Percentiles rank a stretch among this genome's conserved stretches.
Evolutionary conservation across 1,284 basidiomycete genomes (phyloP).

Genomic region (Pseudomicrostroma phylloplanum): DNA sequence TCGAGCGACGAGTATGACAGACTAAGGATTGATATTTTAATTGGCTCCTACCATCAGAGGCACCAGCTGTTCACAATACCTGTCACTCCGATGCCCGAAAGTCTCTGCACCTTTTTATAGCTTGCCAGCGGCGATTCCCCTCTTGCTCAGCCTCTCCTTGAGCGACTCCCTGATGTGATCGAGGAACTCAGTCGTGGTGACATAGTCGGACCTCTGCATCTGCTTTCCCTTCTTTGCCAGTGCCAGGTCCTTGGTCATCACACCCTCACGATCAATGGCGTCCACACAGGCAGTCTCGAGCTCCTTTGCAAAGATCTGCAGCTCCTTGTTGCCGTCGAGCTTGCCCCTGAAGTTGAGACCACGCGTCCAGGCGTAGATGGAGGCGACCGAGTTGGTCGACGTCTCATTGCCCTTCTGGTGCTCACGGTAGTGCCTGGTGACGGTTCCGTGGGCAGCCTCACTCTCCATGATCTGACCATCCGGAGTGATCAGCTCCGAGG

Average conservation of each 20-base stretch:
- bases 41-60: too few species aligned
- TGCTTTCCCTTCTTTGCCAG: slow-evolving; percentile 85
- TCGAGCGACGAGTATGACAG: too few species aligned
- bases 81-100: not conserved
- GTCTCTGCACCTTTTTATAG: slow-evolving; percentile 18
- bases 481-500: slow-evolving; percentile 89
- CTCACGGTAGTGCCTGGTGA: slow-evolving; percentile 90
- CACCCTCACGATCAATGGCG: slow-evolving; percentile 76
- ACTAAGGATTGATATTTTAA: too few species aligned
- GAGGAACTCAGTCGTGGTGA: slow-evolving; percentile 46
- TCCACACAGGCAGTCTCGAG: slow-evolving; percentile 86
- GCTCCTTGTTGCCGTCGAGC: slow-evolving; percentile 73
- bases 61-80: not conserved
- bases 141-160: slow-evolving; percentile 25
- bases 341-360: slow-evolving; percentile 82
- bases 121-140: slow-evolving; percentile 40
- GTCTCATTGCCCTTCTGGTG: slow-evolving; percentile 84
- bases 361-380: slow-evolving; percentile 97
- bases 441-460: slow-evolving; percentile 58
- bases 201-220: slow-evolving; percentile 49
- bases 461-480: slow-evolving; percentile 80
- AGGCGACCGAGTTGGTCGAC: slow-evolving; percentile 91
- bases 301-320: slow-evolving; percentile 69
- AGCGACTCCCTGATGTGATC: slow-evolving; percentile 42
- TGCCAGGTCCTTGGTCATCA: slow-evolving; percentile 90